Conservation (phyloP, 2,329 filamentous ascomycete species). For the Chaetomium strumarium region DNA sequence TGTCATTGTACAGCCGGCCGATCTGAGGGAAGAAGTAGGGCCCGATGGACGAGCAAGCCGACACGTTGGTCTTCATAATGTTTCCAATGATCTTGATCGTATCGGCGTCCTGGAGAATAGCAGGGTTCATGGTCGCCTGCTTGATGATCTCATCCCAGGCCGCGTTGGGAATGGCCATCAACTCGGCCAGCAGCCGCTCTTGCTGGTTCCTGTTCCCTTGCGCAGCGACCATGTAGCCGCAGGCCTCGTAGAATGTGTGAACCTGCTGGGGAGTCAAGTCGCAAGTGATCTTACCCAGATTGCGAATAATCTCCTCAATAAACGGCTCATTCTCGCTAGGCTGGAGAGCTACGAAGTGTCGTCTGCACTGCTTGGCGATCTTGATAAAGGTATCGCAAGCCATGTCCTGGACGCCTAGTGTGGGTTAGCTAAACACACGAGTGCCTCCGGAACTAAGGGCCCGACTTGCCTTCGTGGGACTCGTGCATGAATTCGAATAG, state of each 20-base stretch:
- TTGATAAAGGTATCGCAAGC: conserved; percentile 99
- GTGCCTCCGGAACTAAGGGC: background rate
- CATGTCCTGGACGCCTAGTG: conserved; percentile 90
- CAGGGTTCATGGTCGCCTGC: conserved; percentile 76
- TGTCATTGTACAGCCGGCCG: conserved; percentile 93
- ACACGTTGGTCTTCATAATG: conserved; percentile 99
- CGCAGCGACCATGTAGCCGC: conserved; percentile 97
- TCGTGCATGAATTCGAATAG: conserved; percentile 99
- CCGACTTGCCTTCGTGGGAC: conserved; percentile 76
- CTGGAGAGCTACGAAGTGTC: conserved; percentile 94
- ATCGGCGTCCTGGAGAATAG: conserved; percentile 82
- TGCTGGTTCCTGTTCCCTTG: conserved; percentile 94
- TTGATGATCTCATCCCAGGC: conserved; percentile 96
- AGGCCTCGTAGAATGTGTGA: conserved; percentile 98
- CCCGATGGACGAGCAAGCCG: conserved; percentile 94
- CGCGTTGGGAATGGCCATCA: conserved; percentile 89
- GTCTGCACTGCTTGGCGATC: conserved; percentile 95
- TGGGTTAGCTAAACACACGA: conserved; percentile 15
- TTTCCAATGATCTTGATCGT: conserved; percentile 99
- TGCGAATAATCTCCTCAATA: conserved; percentile 96
- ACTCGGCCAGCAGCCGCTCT: conserved; percentile 80
- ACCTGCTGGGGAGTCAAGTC: conserved; percentile 95
- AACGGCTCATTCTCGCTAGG: conserved; percentile 93
- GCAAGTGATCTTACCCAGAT: conserved; percentile 90
- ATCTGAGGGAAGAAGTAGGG: conserved; percentile 98